Evolutionary conservation across 2,329 filamentous ascomycete species (phyloP).

Genomic region (Thermomyces lanuginosus): DNA sequence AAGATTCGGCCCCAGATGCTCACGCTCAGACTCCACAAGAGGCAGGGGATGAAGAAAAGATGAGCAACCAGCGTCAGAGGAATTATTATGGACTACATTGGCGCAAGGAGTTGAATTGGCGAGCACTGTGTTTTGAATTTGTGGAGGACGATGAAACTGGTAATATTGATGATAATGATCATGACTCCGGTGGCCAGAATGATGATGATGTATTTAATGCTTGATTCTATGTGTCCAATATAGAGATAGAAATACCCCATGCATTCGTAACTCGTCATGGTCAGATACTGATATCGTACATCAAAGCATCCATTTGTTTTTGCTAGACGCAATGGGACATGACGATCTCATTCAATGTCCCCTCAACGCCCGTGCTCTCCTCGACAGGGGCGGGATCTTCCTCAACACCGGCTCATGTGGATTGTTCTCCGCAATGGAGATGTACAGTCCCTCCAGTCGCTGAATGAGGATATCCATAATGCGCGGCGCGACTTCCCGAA

Average conservation of each 20-base stretch:
- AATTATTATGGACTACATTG: conserved; percentile 45
- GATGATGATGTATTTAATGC: conserved; percentile 3
- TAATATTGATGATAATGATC: background rate
- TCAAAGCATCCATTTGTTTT: too few species aligned
- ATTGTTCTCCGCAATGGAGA: conserved; percentile 37
- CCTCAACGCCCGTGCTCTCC: conserved; percentile 24
- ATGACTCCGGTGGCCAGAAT: conserved; percentile 1
- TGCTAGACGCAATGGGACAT: too few species aligned
- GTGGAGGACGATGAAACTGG: conserved; percentile 15
- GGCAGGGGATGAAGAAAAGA: conserved; percentile 6
- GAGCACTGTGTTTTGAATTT: conserved; percentile 33
- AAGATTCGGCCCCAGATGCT: too few species aligned
- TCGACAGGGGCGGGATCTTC: conserved; percentile 32
- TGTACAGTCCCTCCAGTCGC: conserved; percentile 41
- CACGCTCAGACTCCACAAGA: background rate
- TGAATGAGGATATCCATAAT: conserved; percentile 45
- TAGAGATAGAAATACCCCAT: background rate
- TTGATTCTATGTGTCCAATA: conserved; percentile 1
- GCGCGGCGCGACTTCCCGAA: conserved; percentile 39
- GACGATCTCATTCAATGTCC: conserved; percentile 2
- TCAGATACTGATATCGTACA: too few species aligned
- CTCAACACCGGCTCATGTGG: conserved; percentile 37
- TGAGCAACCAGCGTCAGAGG: conserved; percentile 7
- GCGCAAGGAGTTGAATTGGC: conserved; percentile 41
- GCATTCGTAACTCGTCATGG: too few species aligned